Evolutionary conservation across 2,329 filamentous ascomycete species (phyloP), one percentile per base, ranked within the genome.

Genomic region (Aureobasidium sp.): DNA sequence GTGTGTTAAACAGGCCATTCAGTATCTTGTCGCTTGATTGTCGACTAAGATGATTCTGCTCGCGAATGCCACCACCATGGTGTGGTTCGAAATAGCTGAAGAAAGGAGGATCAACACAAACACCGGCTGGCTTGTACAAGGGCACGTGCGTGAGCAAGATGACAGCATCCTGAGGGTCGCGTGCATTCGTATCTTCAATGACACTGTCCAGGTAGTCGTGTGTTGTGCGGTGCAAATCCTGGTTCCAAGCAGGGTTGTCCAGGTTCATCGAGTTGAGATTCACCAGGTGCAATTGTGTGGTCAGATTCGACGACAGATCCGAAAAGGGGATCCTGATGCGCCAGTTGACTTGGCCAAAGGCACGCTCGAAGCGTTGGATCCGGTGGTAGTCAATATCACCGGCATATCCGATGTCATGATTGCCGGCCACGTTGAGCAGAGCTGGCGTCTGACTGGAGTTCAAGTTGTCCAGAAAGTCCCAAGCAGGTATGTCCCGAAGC

Each of bases 371-470:
- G 1, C 94, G 84, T 32, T 84, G 79, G 61, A 97, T 80, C 3
- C 91, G 85, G 64, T 85, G 80, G n/a, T 81, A 77, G 44, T 88
- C 91, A 64, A 97, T 82, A 73, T 99, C 94, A 3, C 94, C 94
- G 0, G 92, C 91, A 72, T 99, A 99, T 37, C 94, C 94, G 70
- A 99, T 87, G 73, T 99, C 94, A 72, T 99, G 94, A 71, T 99
- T 99, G 1, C 94, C 94, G 0, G 87, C 91, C 29, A 97, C 85
- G 68, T 96, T 95, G 72, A 99, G 91, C 66, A 97, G 81, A 5
- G 51, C 51, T 9, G 57, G 57, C n/a, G 47, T 12, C 26, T 52
- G 36, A 26, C 47, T 52, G 3, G 57, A 17, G 6, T 44, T 26
- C 6, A 46, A 23, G 3, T 12, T 59, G 44, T 59, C 56, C 26